Evolutionary conservation across 2,329 filamentous ascomycete species (phyloP).

Genomic region (Hortaea sp.): DNA sequence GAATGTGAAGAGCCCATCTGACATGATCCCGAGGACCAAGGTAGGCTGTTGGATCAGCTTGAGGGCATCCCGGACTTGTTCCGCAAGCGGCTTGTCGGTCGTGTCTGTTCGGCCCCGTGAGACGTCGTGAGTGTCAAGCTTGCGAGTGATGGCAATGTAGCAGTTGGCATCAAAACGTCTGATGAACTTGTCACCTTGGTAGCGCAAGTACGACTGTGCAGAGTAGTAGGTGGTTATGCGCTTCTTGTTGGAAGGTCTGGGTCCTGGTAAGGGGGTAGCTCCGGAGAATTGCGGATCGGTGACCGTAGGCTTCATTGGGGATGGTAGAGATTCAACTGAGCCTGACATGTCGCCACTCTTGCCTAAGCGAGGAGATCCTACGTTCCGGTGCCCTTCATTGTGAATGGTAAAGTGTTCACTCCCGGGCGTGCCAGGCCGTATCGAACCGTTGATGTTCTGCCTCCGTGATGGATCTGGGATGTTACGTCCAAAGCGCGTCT

Average conservation of each 20-base stretch:
- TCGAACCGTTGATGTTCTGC: constrained; percentile 65
- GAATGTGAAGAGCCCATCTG: constrained; percentile 92
- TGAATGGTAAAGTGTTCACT: constrained; percentile 43
- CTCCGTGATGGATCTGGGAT: constrained; percentile 73
- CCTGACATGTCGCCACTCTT: constrained; percentile 24
- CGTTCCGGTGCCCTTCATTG: constrained; percentile 42
- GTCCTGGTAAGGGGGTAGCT: constrained; percentile 25
- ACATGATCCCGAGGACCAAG: constrained; percentile 87
- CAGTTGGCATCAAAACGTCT: constrained; percentile 96
- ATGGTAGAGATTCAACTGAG: constrained; percentile 13
- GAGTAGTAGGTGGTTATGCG: constrained; percentile 74
- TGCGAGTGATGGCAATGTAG: constrained; percentile 97
- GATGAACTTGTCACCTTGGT: constrained; percentile 94
- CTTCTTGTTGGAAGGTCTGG: constrained; percentile 27
- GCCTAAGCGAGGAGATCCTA: constrained; percentile 35
- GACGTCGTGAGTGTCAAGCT: constrained; percentile 93
- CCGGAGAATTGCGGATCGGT: constrained; percentile 40
- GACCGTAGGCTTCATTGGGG: constrained; percentile 15
- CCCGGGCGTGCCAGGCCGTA: constrained; percentile 34
- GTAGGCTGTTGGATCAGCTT: constrained; percentile 78
- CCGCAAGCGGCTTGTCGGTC: constrained; percentile 9
- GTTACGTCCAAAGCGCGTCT: constrained; percentile 88
- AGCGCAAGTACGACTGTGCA: constrained; percentile 91
- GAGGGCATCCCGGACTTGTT: constrained; percentile 59
- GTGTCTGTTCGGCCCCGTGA: constrained; percentile 56